Conservation (phyloP, 169 alveolate species). For the Plasmodium ovale region DNA sequence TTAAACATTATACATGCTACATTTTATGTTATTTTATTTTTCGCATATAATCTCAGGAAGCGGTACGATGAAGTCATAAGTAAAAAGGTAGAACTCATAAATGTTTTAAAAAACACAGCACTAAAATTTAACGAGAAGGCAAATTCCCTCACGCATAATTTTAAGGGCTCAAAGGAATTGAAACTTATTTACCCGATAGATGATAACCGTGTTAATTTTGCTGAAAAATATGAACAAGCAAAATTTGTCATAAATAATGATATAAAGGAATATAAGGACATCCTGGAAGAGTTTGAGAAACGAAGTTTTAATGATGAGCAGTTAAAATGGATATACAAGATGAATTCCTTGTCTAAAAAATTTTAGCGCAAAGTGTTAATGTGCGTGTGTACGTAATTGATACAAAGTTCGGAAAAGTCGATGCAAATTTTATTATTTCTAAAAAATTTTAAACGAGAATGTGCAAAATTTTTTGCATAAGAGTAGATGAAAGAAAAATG, state of each 20-base stretch:
- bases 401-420: too few relatives aligned
- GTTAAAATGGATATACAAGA: constrained; percentile 47
- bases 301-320: constrained; percentile 50
- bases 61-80: constrained; percentile 23
- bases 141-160: constrained; percentile 32
- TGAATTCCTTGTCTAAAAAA: constrained; percentile 59
- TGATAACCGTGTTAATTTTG: constrained; percentile 5
- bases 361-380: constrained; percentile 7
- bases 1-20: neutral
- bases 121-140: constrained; percentile 36
- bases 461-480: too few relatives aligned
- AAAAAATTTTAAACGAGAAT: too few relatives aligned
- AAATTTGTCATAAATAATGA: constrained; percentile 10
- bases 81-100: constrained; percentile 17
- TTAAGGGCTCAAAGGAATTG: constrained; percentile 34
- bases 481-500: too few relatives aligned
- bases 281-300: constrained; percentile 28
- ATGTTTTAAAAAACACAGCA: constrained; percentile 41
- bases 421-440: too few relatives aligned
- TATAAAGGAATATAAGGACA: constrained; percentile 32
- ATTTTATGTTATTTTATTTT: neutral
- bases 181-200: constrained; percentile 40
- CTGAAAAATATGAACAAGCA: constrained; percentile 20
- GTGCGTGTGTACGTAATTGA: constrained; percentile 3
- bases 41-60: constrained; percentile 8